Percentiles rank a stretch among this genome's conserved stretches.
Conservation (phyloP, 306 rosid species). For the Rubus idaeus region DNA sequence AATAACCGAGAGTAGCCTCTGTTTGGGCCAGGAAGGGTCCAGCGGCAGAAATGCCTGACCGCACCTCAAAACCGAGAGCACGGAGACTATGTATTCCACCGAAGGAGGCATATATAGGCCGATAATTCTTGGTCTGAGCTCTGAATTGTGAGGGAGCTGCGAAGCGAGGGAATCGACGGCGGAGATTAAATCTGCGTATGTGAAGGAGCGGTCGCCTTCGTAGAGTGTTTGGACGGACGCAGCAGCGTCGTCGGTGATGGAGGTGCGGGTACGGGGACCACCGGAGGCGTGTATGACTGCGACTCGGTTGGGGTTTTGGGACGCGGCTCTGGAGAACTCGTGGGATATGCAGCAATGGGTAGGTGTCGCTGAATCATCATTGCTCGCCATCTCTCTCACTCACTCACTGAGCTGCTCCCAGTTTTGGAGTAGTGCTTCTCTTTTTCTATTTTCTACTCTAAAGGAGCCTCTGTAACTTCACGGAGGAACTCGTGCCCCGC, state of each 20-base stretch:
- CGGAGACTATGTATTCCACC: slow-evolving; percentile 66
- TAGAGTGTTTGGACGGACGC: not conserved
- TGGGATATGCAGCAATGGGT: slow-evolving; percentile 66
- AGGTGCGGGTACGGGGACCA: slow-evolving; percentile 18
- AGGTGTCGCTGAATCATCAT: not conserved
- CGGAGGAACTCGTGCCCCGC: too few species aligned
- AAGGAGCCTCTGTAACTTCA: too few species aligned
- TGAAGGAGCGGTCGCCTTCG: slow-evolving; percentile 57
- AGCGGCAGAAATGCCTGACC: slow-evolving; percentile 87
- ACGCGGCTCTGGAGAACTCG: slow-evolving; percentile 51
- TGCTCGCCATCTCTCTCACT: not conserved
- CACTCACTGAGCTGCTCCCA: too few species aligned
- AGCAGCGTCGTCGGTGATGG: not conserved
- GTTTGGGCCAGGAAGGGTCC: slow-evolving; percentile 80
- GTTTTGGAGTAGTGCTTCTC: too few species aligned
- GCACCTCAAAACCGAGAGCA: slow-evolving; percentile 67
- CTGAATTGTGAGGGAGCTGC: not conserved
- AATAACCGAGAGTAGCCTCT: slow-evolving; percentile 50
- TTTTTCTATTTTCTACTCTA: too few species aligned
- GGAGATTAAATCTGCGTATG: slow-evolving; percentile 53
- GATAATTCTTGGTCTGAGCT: slow-evolving; percentile 54
- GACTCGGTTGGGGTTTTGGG: slow-evolving; percentile 51
- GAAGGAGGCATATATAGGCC: slow-evolving; percentile 83
- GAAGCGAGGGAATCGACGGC: slow-evolving; percentile 60
- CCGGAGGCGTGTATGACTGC: slow-evolving; percentile 74